A percentile compares a stretch with the other conserved stretches of the same genome.
phyloP scores from a whole-genome alignment of 306 rosid species.

The Fagus crenata region DNA sequence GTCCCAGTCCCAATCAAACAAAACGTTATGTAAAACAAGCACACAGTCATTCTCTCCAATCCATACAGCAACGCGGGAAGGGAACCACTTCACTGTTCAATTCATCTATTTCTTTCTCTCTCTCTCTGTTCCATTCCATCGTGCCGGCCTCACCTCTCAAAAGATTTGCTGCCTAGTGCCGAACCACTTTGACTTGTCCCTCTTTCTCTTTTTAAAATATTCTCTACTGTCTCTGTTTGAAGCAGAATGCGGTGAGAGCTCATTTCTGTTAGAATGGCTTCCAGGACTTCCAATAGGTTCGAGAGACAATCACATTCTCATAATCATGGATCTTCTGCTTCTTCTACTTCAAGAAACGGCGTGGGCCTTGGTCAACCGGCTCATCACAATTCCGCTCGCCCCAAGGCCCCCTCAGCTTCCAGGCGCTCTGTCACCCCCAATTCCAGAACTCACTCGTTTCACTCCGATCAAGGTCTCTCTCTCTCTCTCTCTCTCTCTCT shows the following conservation, averaged over 20 bases:
- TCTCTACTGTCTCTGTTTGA: background rate
- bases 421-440: constrained; percentile 50
- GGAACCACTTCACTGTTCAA: background rate
- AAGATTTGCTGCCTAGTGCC: no score
- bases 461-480: constrained; percentile 48
- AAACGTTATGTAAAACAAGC: background rate
- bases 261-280: constrained; percentile 26
- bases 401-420: constrained; percentile 37
- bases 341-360: constrained; percentile 6
- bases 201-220: no score
- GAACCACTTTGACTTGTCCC: background rate
- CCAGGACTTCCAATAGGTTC: constrained; percentile 23
- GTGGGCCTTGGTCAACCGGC: constrained; percentile 25
- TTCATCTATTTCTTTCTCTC: background rate
- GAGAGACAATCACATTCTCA: constrained; percentile 27
- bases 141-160: constrained; percentile 23
- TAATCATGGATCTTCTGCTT: constrained; percentile 20
- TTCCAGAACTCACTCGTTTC: constrained; percentile 34
- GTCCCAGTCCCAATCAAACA: background rate
- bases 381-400: constrained; percentile 31
- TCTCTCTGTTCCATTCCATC: background rate
- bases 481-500: background rate
- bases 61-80: constrained; percentile 21
- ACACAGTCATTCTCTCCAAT: no score
- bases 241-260: background rate